Evolutionary conservation across 768 basidiomycete genomes (phyloP).

Genomic region (Amanita pseudoporphyria): DNA sequence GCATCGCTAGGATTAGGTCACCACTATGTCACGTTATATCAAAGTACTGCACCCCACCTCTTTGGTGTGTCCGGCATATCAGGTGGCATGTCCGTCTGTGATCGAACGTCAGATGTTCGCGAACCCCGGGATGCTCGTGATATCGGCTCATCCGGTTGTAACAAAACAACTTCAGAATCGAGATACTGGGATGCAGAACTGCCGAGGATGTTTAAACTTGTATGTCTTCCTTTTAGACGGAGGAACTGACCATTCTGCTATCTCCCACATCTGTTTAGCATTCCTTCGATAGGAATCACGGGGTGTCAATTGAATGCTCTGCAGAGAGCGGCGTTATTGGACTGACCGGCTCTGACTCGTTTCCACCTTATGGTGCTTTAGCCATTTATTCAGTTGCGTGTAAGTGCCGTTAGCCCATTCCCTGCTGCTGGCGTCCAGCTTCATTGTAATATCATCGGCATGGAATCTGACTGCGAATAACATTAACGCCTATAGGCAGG

Average conservation of each 20-base stretch:
- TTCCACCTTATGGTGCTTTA: background rate
- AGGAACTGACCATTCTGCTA: slow-evolving; percentile 2
- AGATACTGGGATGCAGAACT: background rate
- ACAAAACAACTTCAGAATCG: background rate
- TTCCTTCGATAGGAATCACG: background rate
- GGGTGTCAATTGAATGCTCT: background rate
- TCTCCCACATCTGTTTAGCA: slow-evolving; percentile 2
- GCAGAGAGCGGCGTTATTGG: background rate
- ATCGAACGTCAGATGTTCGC: background rate
- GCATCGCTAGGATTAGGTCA: background rate
- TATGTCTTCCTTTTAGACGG: background rate
- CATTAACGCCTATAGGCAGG: background rate
- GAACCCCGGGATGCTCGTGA: background rate
- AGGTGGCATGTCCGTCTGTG: background rate
- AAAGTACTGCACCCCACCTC: background rate
- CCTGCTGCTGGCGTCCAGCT: background rate
- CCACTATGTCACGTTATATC: background rate
- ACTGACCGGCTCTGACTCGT: background rate
- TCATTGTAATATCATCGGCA: background rate
- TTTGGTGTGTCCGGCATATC: background rate
- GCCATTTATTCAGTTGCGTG: background rate
- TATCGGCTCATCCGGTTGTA: background rate
- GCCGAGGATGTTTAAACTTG: background rate
- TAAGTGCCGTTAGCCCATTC: background rate
- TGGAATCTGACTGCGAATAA: background rate